phyloP scores from a whole-genome alignment of 805 yeast species.

The Wickerhamiella azyma region DNA sequence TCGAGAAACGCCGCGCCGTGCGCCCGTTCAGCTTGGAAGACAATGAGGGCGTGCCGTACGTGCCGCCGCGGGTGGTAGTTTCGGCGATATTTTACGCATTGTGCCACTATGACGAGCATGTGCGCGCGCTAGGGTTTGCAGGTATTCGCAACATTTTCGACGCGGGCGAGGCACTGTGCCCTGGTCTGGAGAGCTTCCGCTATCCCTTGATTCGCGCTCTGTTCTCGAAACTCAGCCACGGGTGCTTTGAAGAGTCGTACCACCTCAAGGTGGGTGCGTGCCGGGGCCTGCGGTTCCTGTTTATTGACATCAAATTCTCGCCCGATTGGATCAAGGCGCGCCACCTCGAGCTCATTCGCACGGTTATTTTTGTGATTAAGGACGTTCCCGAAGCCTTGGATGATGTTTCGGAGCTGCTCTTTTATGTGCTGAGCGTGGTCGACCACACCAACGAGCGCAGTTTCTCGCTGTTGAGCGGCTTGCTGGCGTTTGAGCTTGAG shows the following conservation, averaged over 20 bases:
- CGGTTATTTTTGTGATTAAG: conserved; percentile 76
- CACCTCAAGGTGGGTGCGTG: conserved; percentile 83
- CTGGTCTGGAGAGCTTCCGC: conserved; percentile 46
- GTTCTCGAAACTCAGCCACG: conserved; percentile 73
- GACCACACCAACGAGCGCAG: conserved; percentile 56
- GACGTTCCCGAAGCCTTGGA: conserved; percentile 68
- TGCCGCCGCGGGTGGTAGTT: conserved; percentile 57
- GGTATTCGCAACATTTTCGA: conserved; percentile 50
- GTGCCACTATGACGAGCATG: conserved; percentile 58
- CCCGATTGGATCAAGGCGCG: conserved; percentile 58
- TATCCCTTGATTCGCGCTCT: conserved; percentile 63
- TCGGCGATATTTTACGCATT: conserved; percentile 69
- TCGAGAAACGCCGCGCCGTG: conserved; percentile 49
- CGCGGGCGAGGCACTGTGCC: conserved; percentile 49
- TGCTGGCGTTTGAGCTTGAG: conserved; percentile 82
- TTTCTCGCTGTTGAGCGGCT: conserved; percentile 71
- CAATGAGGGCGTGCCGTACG: conserved; percentile 58
- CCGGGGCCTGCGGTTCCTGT: conserved; percentile 61
- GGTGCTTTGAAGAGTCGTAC: conserved; percentile 81
- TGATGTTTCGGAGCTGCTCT: conserved; percentile 54
- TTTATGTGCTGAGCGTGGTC: conserved; percentile 51
- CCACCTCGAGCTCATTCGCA: conserved; percentile 73
- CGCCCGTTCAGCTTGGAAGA: conserved; percentile 63
- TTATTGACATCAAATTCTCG: conserved; percentile 55
- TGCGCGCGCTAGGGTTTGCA: conserved; percentile 55